Evolutionary conservation across 352 stramenopile species (phyloP).

Genomic region (Phytophthora sansomeana): DNA sequence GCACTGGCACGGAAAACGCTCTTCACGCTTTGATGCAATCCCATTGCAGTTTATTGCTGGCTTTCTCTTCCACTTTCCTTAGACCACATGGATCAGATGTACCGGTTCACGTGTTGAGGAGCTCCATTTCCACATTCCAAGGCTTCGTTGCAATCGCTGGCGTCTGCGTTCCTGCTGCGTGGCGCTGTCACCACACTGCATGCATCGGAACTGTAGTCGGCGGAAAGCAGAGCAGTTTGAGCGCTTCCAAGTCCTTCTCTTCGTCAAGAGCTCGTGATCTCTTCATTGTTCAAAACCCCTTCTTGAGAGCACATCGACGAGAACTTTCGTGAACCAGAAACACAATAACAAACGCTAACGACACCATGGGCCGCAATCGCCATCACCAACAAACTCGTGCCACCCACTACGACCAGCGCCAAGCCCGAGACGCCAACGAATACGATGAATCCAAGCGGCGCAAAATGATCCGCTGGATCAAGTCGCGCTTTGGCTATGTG

Average conservation of each 20-base stretch:
- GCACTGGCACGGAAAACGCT: neutral
- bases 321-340: neutral
- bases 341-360: too few relatives aligned
- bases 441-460: conserved; percentile 63
- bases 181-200: conserved; percentile 26
- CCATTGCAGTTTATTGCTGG: conserved; percentile 4
- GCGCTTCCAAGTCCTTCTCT: neutral
- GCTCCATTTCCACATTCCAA: conserved; percentile 33
- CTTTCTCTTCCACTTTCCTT: conserved; percentile 26
- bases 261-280: neutral
- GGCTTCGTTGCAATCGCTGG: neutral
- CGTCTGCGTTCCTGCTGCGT: conserved; percentile 20
- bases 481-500: conserved; percentile 50
- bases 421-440: conserved; percentile 37
- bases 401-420: conserved; percentile 52
- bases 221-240: neutral
- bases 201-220: conserved; percentile 13
- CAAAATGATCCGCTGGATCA: conserved; percentile 72
- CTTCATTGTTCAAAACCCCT: conserved; percentile 30
- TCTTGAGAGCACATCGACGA: conserved; percentile 2
- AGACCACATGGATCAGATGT: neutral
- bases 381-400: conserved; percentile 35
- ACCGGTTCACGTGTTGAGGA: neutral
- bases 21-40: conserved; percentile 3
- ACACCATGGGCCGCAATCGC: conserved; percentile 29